Conservation (phyloP, 2,329 filamentous ascomycete species). For the Ophiostoma sp. region DNA sequence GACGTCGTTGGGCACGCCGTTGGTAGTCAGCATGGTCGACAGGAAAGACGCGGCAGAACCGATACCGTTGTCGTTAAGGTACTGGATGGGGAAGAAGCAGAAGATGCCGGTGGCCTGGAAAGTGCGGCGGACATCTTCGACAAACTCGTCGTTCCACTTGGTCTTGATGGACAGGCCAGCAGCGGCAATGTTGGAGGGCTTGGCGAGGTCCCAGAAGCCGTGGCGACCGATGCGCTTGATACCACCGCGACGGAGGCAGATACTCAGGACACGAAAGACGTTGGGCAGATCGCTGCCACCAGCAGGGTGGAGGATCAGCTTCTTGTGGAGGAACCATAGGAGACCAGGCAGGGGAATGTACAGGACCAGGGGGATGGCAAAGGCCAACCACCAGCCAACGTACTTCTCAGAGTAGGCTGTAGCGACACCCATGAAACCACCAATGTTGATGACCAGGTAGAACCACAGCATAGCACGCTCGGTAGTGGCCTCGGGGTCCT, state of each 20-base stretch:
- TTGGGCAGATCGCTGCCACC: slow-evolving; percentile 43
- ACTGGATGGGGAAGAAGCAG: slow-evolving; percentile 47
- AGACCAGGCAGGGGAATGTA: slow-evolving; percentile 41
- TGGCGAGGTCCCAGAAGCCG: slow-evolving; percentile 62
- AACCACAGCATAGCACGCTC: slow-evolving; percentile 63
- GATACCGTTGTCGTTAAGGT: slow-evolving; percentile 45
- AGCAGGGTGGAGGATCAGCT: slow-evolving; percentile 41
- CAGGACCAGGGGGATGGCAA: slow-evolving; percentile 50
- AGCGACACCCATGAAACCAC: slow-evolving; percentile 56
- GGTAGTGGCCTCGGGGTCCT: slow-evolving; percentile 63
- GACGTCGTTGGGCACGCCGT: slow-evolving; percentile 71
- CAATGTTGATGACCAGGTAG: slow-evolving; percentile 63
- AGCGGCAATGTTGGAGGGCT: slow-evolving; percentile 54
- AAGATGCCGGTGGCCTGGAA: slow-evolving; percentile 65
- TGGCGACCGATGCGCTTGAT: slow-evolving; percentile 36
- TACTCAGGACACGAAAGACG: slow-evolving; percentile 39
- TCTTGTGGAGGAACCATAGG: slow-evolving; percentile 40
- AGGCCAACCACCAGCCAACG: slow-evolving; percentile 63
- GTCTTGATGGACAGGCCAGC: slow-evolving; percentile 36
- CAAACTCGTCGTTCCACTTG: slow-evolving; percentile 49
- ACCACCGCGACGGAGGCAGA: slow-evolving; percentile 39
- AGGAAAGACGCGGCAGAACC: slow-evolving; percentile 45
- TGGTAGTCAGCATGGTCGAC: slow-evolving; percentile 45
- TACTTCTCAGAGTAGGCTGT: slow-evolving; percentile 71
- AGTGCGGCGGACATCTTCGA: slow-evolving; percentile 55